Evolutionary conservation across 805 yeast genomes (phyloP).

Genomic region (Middelhovenomyces tepae): DNA sequence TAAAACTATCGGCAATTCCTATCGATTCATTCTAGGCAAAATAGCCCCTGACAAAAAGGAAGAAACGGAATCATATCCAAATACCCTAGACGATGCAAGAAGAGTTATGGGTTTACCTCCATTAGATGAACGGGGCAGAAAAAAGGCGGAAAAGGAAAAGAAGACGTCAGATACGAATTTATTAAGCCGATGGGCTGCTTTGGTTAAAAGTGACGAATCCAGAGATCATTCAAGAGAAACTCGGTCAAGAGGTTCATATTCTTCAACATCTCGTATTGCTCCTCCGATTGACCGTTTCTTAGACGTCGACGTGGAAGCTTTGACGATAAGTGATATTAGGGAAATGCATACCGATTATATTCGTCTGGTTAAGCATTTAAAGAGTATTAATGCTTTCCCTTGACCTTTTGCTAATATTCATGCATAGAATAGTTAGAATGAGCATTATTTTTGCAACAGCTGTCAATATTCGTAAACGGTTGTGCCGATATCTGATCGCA

Average conservation of each 20-base stretch:
- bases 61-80: constrained; percentile 14
- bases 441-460: too few relatives aligned
- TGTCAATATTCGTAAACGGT: too few relatives aligned
- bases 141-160: too few relatives aligned
- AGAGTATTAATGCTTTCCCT: constrained; percentile 22
- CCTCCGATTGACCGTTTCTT: constrained; percentile 18
- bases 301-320: constrained; percentile 21
- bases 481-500: too few relatives aligned
- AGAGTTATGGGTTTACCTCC: constrained; percentile 18
- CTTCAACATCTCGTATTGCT: constrained; percentile 6
- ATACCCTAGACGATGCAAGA: constrained; percentile 19
- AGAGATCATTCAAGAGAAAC: constrained; percentile 5
- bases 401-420: too few relatives aligned
- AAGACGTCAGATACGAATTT: too few relatives aligned
- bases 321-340: constrained; percentile 29
- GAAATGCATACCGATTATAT: constrained; percentile 30
- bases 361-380: constrained; percentile 26
- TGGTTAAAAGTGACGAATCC: not conserved
- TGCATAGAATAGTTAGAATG: too few relatives aligned
- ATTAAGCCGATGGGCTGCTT: constrained; percentile 2
- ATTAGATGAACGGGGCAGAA: too few relatives aligned
- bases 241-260: constrained; percentile 7
- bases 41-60: constrained; percentile 8
- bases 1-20: constrained; percentile 27
- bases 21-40: constrained; percentile 23